A percentile compares a stretch with the other conserved stretches of the same genome.
Conservation (phyloP, 2,329 filamentous ascomycete genomes). For the Alternaria arbusti region DNA sequence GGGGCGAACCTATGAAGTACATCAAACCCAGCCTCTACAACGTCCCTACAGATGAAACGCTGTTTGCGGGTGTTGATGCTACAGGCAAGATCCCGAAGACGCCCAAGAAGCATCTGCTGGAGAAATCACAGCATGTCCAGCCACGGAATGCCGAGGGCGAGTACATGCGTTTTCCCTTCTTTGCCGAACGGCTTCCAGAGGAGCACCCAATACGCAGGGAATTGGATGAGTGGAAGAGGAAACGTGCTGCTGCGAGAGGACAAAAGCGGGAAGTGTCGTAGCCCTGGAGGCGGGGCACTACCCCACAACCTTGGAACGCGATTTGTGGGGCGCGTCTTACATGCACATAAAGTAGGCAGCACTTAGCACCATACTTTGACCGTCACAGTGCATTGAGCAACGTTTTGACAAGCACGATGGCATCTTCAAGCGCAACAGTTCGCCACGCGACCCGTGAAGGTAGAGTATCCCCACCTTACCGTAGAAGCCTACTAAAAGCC, state of each 20-base stretch:
- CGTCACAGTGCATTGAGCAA: neutral
- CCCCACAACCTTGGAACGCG: conserved; percentile 16
- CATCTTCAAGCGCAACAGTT: conserved; percentile 49
- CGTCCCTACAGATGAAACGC: conserved; percentile 23
- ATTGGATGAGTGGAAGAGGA: conserved; percentile 26
- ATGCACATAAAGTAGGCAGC: neutral
- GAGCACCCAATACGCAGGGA: conserved; percentile 26
- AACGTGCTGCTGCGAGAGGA: conserved; percentile 16
- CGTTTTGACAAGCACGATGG: conserved; percentile 25
- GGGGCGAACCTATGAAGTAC: conserved; percentile 26
- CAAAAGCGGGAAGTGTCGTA: conserved; percentile 1
- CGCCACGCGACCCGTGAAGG: conserved; percentile 68
- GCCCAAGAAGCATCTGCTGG: conserved; percentile 3
- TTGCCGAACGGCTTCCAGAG: conserved; percentile 24
- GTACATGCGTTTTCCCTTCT: conserved; percentile 31
- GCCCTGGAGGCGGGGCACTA: conserved; percentile 1
- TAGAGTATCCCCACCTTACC: conserved; percentile 33
- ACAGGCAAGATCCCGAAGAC: conserved; percentile 14
- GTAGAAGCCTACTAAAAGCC: neutral
- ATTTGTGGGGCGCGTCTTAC: conserved; percentile 17
- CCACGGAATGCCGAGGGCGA: conserved; percentile 26
- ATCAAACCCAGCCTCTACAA: conserved; percentile 19
- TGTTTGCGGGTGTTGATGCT: conserved; percentile 41
- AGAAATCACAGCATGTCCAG: conserved; percentile 5
- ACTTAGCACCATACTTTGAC: neutral